Percentiles rank a stretch among this genome's conserved stretches.
Evolutionary conservation across 371 early-diverging fungal genomes (phyloP).

Genomic region (Phascolomyces articulosus): DNA sequence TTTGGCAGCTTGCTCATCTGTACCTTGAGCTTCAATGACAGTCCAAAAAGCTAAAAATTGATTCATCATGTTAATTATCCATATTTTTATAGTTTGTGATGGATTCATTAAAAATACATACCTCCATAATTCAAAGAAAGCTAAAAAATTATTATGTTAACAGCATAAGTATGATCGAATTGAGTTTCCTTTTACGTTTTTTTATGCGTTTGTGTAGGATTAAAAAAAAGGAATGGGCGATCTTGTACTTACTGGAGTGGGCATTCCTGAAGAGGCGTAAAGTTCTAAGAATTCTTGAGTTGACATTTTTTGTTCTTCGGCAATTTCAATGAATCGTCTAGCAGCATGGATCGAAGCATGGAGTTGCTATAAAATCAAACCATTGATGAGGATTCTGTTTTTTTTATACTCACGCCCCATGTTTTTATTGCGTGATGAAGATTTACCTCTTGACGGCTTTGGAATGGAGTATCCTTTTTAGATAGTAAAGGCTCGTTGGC

Average conservation of each 20-base stretch:
- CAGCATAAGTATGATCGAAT: no score
- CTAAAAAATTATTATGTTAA: constrained; percentile 23
- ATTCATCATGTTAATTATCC: background rate
- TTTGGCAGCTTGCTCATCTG: constrained; percentile 68
- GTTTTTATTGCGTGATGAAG: background rate
- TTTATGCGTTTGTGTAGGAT: background rate
- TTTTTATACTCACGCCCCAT: no score
- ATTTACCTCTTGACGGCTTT: constrained; percentile 43
- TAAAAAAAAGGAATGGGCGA: background rate
- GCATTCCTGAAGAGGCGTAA: constrained; percentile 35
- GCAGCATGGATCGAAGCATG: constrained; percentile 27
- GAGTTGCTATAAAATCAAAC: constrained; percentile 31
- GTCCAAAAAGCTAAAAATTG: constrained; percentile 68
- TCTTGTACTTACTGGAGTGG: constrained; percentile 46
- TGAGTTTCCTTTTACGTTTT: no score
- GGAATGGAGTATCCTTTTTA: constrained; percentile 31
- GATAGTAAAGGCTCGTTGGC: constrained; percentile 52
- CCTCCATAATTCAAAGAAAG: constrained; percentile 53
- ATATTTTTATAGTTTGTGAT: background rate
- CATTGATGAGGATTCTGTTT: no score
- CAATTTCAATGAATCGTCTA: constrained; percentile 38
- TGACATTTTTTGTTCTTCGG: constrained; percentile 40
- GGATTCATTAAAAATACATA: constrained; percentile 5
- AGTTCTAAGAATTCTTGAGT: constrained; percentile 32
- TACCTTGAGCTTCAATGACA: constrained; percentile 72